phyloP scores from a whole-genome alignment of 192 early-diverging fungal species.

The Diversispora eburnea region DNA sequence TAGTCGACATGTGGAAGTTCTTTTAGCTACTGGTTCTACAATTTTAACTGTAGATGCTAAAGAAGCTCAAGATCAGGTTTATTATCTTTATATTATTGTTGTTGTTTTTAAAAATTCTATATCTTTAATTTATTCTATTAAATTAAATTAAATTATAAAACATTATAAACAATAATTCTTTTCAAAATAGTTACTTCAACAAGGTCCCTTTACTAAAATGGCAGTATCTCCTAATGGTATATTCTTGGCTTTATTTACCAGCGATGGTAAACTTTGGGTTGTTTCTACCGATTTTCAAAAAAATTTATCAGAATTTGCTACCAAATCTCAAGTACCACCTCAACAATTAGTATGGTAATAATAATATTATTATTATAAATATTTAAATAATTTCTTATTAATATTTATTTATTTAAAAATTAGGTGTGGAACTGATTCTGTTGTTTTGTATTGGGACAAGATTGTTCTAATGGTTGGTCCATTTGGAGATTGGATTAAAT shows the following conservation, averaged over 20 bases:
- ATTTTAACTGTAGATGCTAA: slow-evolving; percentile 79
- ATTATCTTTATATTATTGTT: not conserved
- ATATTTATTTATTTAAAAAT: too few relatives aligned
- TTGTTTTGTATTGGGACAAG: slow-evolving; percentile 79
- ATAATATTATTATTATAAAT: not conserved
- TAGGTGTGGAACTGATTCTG: slow-evolving; percentile 96
- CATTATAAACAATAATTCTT: not conserved
- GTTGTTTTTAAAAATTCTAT: not conserved
- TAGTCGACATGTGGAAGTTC: slow-evolving; percentile 87
- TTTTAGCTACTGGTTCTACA: slow-evolving; percentile 71
- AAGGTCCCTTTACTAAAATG: slow-evolving; percentile 88
- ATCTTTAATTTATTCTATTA: not conserved
- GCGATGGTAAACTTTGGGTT: slow-evolving; percentile 78
- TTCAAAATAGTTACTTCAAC: slow-evolving; percentile 60
- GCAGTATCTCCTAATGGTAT: slow-evolving; percentile 94
- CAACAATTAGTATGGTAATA: slow-evolving; percentile 73
- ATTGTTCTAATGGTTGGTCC: slow-evolving; percentile 89
- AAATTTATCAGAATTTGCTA: slow-evolving; percentile 81
- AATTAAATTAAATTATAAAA: not conserved
- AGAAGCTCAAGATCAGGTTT: slow-evolving; percentile 75
- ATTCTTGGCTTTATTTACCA: slow-evolving; percentile 81
- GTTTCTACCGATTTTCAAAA: slow-evolving; percentile 95
- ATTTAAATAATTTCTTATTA: not conserved
- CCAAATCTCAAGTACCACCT: slow-evolving; percentile 60
- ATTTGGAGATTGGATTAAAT: slow-evolving; percentile 84